These are phyloP conservation scores for Crithidia thermophila DNA, from an alignment of 208 protist species.

Conservation along the genomic window DNA sequence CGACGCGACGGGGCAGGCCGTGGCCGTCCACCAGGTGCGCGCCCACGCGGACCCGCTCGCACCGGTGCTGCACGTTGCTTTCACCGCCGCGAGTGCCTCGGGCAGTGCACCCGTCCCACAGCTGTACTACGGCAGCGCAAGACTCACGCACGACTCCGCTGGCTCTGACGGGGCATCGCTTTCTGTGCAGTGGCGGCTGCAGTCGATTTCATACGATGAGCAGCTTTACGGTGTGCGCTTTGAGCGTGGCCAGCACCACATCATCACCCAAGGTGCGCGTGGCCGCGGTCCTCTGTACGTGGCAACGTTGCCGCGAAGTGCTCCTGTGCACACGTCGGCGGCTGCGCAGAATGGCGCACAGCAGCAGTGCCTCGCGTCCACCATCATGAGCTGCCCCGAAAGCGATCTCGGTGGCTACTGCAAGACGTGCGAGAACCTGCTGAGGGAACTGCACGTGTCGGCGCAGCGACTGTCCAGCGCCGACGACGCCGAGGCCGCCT, in stretches of 20 bases:
- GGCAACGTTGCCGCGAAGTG: conserved; percentile 41
- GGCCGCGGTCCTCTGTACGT: conserved; percentile 57
- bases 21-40: conserved; percentile 5
- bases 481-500: conserved; percentile 23
- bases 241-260: conserved; percentile 46
- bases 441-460: conserved; percentile 20
- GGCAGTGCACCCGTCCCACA: background rate
- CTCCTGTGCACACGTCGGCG: conserved; percentile 29
- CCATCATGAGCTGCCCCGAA: conserved; percentile 49
- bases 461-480: conserved; percentile 8
- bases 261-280: conserved; percentile 55
- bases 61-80: conserved; percentile 33
- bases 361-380: conserved; percentile 30
- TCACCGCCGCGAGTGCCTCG: conserved; percentile 13
- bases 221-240: conserved; percentile 47
- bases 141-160: background rate
- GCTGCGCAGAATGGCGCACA: conserved; percentile 6
- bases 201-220: conserved; percentile 30
- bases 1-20: background rate
- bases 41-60: conserved; percentile 33
- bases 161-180: background rate
- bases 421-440: conserved; percentile 32
- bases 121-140: conserved; percentile 40
- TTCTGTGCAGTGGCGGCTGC: conserved; percentile 21
- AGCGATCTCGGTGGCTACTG: conserved; percentile 47